phyloP scores from a whole-genome alignment of 2,329 filamentous ascomycete species.

The Alternaria triticina region DNA sequence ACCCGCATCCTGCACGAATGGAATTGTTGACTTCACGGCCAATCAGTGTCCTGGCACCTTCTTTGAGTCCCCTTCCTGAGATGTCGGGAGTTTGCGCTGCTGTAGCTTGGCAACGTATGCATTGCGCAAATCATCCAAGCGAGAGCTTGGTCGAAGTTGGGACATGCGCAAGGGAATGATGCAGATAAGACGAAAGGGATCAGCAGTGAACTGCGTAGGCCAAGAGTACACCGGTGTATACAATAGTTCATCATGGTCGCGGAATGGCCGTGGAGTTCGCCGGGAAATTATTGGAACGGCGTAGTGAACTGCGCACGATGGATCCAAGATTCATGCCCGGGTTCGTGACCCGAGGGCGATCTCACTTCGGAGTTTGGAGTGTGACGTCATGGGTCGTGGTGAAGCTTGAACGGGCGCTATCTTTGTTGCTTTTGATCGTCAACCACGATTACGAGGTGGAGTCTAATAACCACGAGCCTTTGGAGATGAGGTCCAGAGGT shows the following conservation, averaged over 20 bases:
- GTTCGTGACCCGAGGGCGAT: neutral
- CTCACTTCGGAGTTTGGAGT: neutral
- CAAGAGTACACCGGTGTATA: neutral
- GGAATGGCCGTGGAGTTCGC: neutral
- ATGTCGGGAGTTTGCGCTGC: neutral
- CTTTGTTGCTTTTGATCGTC: neutral
- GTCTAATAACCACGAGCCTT: neutral
- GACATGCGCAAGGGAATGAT: neutral
- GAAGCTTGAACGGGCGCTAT: neutral
- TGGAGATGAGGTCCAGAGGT: neutral
- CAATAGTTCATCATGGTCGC: neutral
- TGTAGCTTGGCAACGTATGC: neutral
- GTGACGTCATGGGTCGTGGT: neutral
- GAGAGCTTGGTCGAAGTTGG: neutral
- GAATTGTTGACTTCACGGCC: neutral
- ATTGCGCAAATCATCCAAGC: neutral
- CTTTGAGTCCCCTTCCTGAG: neutral
- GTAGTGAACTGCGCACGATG: neutral
- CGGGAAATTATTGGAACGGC: neutral
- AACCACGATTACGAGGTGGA: neutral
- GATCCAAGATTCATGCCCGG: neutral
- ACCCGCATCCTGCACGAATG: neutral
- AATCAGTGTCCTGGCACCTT: neutral
- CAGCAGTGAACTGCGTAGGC: neutral
- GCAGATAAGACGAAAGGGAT: neutral